Base-by-base conservation (phyloP, 169 alveolate genomes). In the Plasmodium berghei region DNA sequence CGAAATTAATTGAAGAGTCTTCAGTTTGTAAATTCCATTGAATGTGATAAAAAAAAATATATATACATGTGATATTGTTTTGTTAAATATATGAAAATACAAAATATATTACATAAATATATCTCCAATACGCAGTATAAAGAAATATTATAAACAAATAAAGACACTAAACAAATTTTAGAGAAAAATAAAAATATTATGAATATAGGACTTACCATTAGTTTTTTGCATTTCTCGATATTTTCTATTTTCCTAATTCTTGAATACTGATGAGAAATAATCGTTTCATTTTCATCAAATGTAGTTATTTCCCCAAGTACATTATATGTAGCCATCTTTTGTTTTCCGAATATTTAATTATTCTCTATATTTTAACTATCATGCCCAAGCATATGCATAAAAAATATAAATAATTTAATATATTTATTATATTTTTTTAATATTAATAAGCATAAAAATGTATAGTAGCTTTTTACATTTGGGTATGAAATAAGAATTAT, bases 1-100 rank as follows among this genome's bases (percentile, higher is more conserved):
- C 45, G 97, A 95, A n/a, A 95, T 94, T 14, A 95, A 63, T 59
- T 87, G 90, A 18, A 93, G 94, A 28, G 88, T 92, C 96, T 93
- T 70, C 18, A 58, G 18, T 34, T 12, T 22, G 24, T 34, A 40
- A 45, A 20, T 10, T 2, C 40, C 20, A 52, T 22, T 26, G 20
- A 0, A 6, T 5, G 59, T 66, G 28, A 9, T 18, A 10, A 24
- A 9, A 5, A 5, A 46, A 64, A 9, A 14, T 66, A 20, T 28
- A 18, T 20, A 20, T n/a, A 58, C 9, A 58, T 52, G 59, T 16
- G 59, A 3, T 14, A 14, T 52, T 3, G 22, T 52, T 52, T 52
- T 52, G 18, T 12, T 5, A 52, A 12, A 3, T 14, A 52, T 3
- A 6, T 52, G 59, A 14, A 16, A 14, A 52, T 6, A 52, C 8